These are phyloP conservation scores for Leucocoprinus sp. DNA, from an alignment of 768 basidiomycete species.

Conservation along the genomic window DNA sequence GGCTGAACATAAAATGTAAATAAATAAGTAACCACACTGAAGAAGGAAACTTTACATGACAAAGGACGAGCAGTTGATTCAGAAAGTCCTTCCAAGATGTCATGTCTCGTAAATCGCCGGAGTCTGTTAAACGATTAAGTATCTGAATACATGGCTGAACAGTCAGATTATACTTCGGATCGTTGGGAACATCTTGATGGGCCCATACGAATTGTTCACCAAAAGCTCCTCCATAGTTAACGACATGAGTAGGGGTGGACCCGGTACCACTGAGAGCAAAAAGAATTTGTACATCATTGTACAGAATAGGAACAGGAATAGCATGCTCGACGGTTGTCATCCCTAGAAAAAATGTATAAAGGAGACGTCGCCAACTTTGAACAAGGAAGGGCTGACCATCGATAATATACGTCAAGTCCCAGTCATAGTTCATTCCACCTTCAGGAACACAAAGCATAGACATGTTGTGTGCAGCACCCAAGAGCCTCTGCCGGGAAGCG, in stretches of 20 bases:
- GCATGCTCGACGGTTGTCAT: slow-evolving; percentile 75
- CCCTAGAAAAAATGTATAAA: slow-evolving; percentile 30
- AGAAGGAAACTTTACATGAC: slow-evolving; percentile 36
- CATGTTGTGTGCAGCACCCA: slow-evolving; percentile 51
- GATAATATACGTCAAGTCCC: slow-evolving; percentile 74
- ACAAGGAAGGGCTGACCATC: slow-evolving; percentile 39
- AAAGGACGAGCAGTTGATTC: slow-evolving; percentile 55
- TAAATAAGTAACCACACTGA: not conserved
- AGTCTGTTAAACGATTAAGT: slow-evolving; percentile 32
- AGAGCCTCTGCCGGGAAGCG: slow-evolving; percentile 59
- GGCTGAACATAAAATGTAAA: slow-evolving; percentile 28
- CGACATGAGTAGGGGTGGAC: slow-evolving; percentile 66
- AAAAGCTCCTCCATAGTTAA: slow-evolving; percentile 66
- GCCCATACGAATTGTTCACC: slow-evolving; percentile 71
- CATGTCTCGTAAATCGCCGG: slow-evolving; percentile 56
- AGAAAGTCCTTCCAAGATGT: slow-evolving; percentile 48
- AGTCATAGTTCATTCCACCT: slow-evolving; percentile 74
- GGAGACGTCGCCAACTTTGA: not conserved
- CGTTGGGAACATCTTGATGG: slow-evolving; percentile 51
- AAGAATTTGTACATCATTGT: slow-evolving; percentile 57
- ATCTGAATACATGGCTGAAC: not conserved
- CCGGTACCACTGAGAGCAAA: slow-evolving; percentile 64
- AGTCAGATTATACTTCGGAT: slow-evolving; percentile 48
- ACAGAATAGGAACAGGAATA: slow-evolving; percentile 54
- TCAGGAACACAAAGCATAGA: slow-evolving; percentile 70